A percentile compares a stretch with the other conserved stretches of the same genome.
Evolutionary conservation across 768 basidiomycete species (phyloP).

Genomic region (Mycena galopus): DNA sequence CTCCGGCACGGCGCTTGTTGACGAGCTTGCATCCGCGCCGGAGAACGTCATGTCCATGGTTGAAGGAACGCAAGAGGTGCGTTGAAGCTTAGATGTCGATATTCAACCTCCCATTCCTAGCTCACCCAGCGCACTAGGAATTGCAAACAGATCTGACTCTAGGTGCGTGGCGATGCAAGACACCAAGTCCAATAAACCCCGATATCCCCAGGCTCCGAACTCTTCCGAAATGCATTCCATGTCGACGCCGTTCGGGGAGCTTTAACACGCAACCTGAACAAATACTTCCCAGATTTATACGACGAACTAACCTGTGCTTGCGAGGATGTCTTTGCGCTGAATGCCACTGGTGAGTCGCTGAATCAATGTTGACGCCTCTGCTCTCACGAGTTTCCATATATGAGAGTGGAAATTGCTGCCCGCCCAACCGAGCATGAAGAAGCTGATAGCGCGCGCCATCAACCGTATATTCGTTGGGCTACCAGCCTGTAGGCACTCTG

Average conservation of each 20-base stretch:
- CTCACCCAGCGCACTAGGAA: not conserved
- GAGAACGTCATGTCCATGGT: conserved; percentile 3
- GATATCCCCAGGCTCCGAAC: not conserved
- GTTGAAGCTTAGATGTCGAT: not conserved
- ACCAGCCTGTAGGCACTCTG: conserved; percentile 50
- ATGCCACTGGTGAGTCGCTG: not conserved
- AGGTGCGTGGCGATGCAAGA: not conserved
- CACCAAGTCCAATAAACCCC: too few species aligned
- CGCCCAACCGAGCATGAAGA: conserved; percentile 40
- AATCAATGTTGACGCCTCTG: not conserved
- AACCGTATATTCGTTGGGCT: conserved; percentile 64
- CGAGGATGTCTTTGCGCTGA: not conserved
- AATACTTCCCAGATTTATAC: not conserved
- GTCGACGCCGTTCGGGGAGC: not conserved
- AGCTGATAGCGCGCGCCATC: conserved; percentile 54
- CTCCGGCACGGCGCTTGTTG: not conserved
- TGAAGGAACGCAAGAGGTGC: not conserved
- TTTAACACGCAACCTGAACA: conserved; percentile 13
- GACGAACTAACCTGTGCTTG: not conserved
- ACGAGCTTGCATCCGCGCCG: conserved; percentile 6
- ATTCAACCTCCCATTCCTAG: too few species aligned
- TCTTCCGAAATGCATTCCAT: conserved; percentile 11
- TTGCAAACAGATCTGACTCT: not conserved
- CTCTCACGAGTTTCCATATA: too few species aligned
- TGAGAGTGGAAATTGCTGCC: conserved; percentile 54